Evolutionary conservation across 129 eudicot genomes (phyloP).

Genomic region (Chrysanthemum makinoi): DNA sequence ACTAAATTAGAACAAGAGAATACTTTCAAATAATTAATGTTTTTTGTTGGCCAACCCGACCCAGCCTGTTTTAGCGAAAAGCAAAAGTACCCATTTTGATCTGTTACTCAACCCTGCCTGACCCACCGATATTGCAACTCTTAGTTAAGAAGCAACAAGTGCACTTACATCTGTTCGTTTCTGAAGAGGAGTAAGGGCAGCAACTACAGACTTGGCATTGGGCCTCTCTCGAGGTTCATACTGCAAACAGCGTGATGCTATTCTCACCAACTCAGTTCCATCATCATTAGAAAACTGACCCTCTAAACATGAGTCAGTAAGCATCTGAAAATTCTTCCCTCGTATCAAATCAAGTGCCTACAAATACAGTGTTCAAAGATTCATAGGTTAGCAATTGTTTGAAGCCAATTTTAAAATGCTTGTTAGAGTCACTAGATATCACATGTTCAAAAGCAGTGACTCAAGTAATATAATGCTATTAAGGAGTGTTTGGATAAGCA

Average conservation of each 20-base stretch:
- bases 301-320: constrained; percentile 91
- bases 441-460: too few species aligned
- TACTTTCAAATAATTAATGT: not conserved
- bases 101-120: too few species aligned
- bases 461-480: not conserved
- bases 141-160: not conserved
- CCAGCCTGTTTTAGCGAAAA: not conserved
- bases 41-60: too few species aligned
- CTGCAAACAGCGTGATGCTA: constrained; percentile 92
- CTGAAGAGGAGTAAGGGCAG: constrained; percentile 77
- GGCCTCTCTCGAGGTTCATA: constrained; percentile 96
- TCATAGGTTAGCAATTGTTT: not conserved
- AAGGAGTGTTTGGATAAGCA: not conserved
- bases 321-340: constrained; percentile 78
- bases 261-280: constrained; percentile 76
- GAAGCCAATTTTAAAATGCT: not conserved
- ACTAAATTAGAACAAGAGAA: constrained; percentile 7
- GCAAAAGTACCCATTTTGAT: not conserved
- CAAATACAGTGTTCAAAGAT: constrained; percentile 14
- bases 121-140: not conserved
- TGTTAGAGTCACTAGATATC: too few species aligned
- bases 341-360: constrained; percentile 94
- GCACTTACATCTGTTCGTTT: constrained; percentile 70
- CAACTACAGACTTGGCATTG: constrained; percentile 67
- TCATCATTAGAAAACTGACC: constrained; percentile 91